Evolutionary conservation across 2,329 filamentous ascomycete species (phyloP).

Genomic region (Trichophaea hybrida): DNA sequence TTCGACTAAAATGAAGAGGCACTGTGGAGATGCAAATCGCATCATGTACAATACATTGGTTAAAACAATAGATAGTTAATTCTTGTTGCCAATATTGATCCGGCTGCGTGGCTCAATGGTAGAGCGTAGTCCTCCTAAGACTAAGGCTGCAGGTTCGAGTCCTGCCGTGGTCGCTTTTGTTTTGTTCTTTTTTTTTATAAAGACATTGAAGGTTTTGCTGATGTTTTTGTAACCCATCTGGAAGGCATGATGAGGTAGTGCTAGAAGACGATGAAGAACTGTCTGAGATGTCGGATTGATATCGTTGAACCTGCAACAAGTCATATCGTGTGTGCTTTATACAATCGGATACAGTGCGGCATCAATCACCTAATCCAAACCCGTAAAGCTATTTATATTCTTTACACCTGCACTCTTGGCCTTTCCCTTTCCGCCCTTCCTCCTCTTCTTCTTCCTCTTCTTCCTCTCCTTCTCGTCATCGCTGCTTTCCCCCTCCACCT

Average conservation of each 20-base stretch:
- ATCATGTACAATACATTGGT: too few relatives aligned
- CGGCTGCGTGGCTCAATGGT: conserved; percentile 26
- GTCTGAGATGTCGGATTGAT: background rate
- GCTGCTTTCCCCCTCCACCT: conserved; percentile 35
- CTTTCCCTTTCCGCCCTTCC: conserved; percentile 28
- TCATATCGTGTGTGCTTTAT: background rate
- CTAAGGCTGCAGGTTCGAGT: too few relatives aligned
- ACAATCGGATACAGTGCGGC: background rate
- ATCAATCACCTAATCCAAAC: conserved; percentile 12
- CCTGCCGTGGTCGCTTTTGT: conserved; percentile 22
- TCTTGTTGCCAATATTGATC: background rate
- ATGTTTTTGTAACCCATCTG: too few relatives aligned
- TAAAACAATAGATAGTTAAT: too few relatives aligned
- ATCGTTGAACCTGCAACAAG: too few relatives aligned
- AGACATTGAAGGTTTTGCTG: too few relatives aligned
- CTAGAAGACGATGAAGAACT: background rate
- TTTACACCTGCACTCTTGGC: conserved; percentile 24
- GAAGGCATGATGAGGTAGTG: background rate
- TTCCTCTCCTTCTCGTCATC: conserved; percentile 35
- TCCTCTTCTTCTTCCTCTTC: conserved; percentile 32
- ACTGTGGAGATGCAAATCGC: too few relatives aligned
- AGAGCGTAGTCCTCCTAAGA: conserved; percentile 24
- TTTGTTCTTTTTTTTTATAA: background rate
- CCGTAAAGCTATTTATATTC: conserved; percentile 13
- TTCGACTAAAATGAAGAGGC: too few relatives aligned